Evolutionary conservation across 768 basidiomycete genomes (phyloP), one percentile per base, ranked within the genome.

Genomic region (Boletus subparvulus): DNA sequence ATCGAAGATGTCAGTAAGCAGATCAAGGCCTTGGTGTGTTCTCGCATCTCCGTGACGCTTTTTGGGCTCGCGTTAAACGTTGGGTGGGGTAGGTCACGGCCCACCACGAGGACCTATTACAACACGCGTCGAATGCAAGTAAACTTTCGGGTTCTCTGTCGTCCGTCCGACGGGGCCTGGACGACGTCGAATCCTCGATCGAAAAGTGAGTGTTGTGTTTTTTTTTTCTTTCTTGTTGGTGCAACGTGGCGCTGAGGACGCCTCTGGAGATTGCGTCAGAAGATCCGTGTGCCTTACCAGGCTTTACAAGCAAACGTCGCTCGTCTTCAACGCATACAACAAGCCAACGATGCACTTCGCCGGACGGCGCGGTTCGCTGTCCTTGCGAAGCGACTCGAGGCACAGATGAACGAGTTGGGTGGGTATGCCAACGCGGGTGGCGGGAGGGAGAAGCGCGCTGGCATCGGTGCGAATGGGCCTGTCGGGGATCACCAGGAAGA

Each of bases 1-100:
- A 88, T 98, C 56, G 96, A 98, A 40, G 94, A 98, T 71, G 86
- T 96, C 19, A 86, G 88, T 28, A 92, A 88, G 69, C 93, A 98
- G 72, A 87, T 98, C 50, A 90, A 90, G 73, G 80, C 78, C 46
- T 77, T 96, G 72, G 94, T 95, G 56, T 61, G 87, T 14, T 30
- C 3, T 9, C 24, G 24, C 3, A 8, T 35, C 26, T 6, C 30
- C 24, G 11, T 32, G 19, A 16, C 1, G 7, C 4, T 0, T n/a
- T 8, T 10, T 2, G 11, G 9, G 17, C 14, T 4, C 28, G 4
- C 32, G 4, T 37, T 55, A 37, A 52, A 6, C 14, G 5, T n/a
- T 17, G 10, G 16, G 16, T 7, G 28, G n/a, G 41, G 6, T 56
- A 94, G 91, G 90, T 95, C 50, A 86, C 88, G 33, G 77, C 79